Conservation (phyloP, 1,139 yeast genomes). For the Kluyveromyces marxianus region DNA sequence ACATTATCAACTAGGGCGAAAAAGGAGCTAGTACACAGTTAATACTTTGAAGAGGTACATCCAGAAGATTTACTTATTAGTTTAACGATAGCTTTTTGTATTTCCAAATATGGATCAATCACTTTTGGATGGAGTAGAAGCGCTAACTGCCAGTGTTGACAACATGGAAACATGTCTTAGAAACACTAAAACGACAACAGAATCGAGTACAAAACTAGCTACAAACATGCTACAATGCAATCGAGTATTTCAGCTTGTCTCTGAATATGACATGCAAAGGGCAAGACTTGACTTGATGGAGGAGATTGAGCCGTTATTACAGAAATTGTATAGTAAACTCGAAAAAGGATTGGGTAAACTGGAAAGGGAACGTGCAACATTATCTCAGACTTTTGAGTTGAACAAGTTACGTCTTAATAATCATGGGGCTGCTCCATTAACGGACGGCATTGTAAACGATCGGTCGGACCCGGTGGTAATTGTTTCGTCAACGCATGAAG, state of each 20-base stretch:
- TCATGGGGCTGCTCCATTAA: constrained; percentile 12
- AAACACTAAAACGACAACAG: not conserved
- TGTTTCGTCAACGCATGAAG: constrained; percentile 31
- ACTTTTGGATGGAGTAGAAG: not conserved
- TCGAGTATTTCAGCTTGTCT: constrained; percentile 33
- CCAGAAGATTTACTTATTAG: not conserved
- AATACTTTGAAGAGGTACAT: not conserved
- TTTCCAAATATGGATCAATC: not conserved
- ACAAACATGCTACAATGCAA: constrained; percentile 22
- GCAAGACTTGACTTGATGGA: constrained; percentile 32
- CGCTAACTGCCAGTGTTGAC: not conserved
- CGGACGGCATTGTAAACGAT: constrained; percentile 9
- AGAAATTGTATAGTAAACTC: constrained; percentile 31
- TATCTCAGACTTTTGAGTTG: constrained; percentile 31
- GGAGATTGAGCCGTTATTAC: constrained; percentile 34
- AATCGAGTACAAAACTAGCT: constrained; percentile 17
- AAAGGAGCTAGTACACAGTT: no score
- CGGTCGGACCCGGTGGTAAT: constrained; percentile 23
- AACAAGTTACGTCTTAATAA: constrained; percentile 30
- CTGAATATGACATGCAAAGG: constrained; percentile 34
- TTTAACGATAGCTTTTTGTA: not conserved
- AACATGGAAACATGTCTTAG: constrained; percentile 2
- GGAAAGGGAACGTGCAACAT: constrained; percentile 29
- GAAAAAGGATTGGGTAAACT: constrained; percentile 33
- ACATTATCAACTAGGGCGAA: no score